Evolutionary conservation across 495 filamentous ascomycete species (phyloP).

Genomic region (Lophium mytilinum): DNA sequence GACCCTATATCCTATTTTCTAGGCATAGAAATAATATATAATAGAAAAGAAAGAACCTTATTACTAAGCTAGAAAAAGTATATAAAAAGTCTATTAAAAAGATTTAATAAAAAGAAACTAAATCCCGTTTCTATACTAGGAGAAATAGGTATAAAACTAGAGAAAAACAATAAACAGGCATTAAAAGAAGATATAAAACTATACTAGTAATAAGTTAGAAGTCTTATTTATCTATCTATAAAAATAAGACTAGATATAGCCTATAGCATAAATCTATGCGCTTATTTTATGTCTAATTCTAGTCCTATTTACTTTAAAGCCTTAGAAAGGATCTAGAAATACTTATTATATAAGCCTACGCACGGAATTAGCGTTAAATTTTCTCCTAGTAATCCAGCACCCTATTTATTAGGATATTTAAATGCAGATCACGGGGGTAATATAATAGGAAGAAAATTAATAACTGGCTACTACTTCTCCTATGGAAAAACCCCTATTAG

Average conservation of each 20-base stretch:
- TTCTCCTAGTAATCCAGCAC: background rate
- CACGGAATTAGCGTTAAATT: too few relatives aligned
- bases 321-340: too few relatives aligned
- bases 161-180: background rate
- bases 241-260: too few relatives aligned
- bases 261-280: too few relatives aligned
- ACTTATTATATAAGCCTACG: too few relatives aligned
- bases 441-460: background rate
- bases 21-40: background rate
- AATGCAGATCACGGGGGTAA: background rate
- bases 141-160: background rate
- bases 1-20: background rate
- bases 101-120: background rate
- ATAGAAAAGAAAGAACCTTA: background rate
- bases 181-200: too few relatives aligned
- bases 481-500: too few relatives aligned
- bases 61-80: background rate
- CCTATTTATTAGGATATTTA: background rate
- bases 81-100: background rate
- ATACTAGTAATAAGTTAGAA: too few relatives aligned
- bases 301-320: too few relatives aligned
- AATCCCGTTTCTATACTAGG: background rate
- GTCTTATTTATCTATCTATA: too few relatives aligned
- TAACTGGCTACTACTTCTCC: background rate
- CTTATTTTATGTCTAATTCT: too few relatives aligned